phyloP scores from a whole-genome alignment of 345 rosid genomes.

The Stellera chamaejasme region DNA sequence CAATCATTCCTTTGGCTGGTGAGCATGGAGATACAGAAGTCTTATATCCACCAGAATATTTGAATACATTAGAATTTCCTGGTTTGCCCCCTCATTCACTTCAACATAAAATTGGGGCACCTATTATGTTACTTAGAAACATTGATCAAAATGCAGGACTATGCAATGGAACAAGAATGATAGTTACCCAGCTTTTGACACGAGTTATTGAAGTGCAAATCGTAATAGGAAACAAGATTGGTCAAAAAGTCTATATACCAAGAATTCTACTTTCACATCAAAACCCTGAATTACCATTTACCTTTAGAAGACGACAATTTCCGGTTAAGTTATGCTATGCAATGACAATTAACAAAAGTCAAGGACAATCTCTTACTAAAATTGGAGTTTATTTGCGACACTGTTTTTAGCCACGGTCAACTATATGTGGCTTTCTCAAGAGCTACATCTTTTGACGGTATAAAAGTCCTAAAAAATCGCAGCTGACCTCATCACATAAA shows the following conservation, averaged over 20 bases:
- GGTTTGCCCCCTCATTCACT: neutral
- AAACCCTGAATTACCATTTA: neutral
- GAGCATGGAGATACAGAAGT: no score
- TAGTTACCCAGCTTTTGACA: neutral
- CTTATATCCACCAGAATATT: no score
- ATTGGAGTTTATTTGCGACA: conserved; percentile 7
- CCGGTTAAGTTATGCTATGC: neutral
- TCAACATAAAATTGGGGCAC: neutral
- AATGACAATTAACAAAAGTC: conserved; percentile 6
- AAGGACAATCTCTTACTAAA: conserved; percentile 1
- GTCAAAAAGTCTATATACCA: neutral
- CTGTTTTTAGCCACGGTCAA: neutral
- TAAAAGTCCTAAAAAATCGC: no score
- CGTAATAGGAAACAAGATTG: no score
- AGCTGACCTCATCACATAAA: no score
- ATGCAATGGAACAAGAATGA: neutral
- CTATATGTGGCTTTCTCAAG: neutral
- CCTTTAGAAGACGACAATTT: neutral
- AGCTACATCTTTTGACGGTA: neutral
- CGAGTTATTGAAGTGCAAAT: neutral
- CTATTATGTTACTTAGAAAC: neutral
- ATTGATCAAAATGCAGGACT: neutral
- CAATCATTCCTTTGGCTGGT: no score
- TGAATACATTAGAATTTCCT: neutral
- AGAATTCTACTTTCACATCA: neutral